phyloP scores from a whole-genome alignment of 345 rosid species.

The Hevea brasiliensis region DNA sequence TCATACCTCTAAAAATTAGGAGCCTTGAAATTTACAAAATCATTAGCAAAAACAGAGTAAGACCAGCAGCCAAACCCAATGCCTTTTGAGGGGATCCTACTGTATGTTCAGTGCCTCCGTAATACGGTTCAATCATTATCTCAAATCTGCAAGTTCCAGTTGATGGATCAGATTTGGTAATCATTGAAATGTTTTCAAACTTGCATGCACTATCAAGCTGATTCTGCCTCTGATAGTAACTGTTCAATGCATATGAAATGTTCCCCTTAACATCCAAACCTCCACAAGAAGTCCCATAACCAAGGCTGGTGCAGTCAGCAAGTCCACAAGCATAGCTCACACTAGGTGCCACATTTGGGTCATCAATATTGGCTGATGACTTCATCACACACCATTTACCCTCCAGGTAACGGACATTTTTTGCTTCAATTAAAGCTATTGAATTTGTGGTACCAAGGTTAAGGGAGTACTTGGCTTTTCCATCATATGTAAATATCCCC shows the following conservation, averaged over 20 bases:
- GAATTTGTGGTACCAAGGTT: constrained; percentile 84
- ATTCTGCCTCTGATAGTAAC: constrained; percentile 79
- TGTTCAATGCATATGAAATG: constrained; percentile 86
- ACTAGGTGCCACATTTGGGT: constrained; percentile 57
- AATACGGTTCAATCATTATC: constrained; percentile 72
- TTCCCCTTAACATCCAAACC: constrained; percentile 53
- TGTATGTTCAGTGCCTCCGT: constrained; percentile 59
- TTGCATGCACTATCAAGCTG: constrained; percentile 77
- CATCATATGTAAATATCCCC: constrained; percentile 38
- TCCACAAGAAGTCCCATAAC: constrained; percentile 88
- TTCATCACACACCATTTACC: constrained; percentile 86
- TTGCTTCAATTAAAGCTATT: constrained; percentile 57
- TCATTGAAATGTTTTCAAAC: constrained; percentile 63
- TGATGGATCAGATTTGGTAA: constrained; percentile 62
- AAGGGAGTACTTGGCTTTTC: constrained; percentile 57
- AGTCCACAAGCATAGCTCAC: constrained; percentile 79
- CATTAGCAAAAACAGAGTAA: constrained; percentile 34
- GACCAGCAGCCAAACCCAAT: constrained; percentile 21
- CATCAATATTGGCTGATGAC: constrained; percentile 58
- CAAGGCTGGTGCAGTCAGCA: constrained; percentile 87
- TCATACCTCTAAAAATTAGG: constrained; percentile 13
- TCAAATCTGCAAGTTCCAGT: constrained; percentile 56
- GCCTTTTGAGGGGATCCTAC: constrained; percentile 21
- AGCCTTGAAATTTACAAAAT: constrained; percentile 27
- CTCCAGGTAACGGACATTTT: constrained; percentile 47